Conservation (phyloP, 2,329 filamentous ascomycete species). For the Cordyceps militaris region DNA sequence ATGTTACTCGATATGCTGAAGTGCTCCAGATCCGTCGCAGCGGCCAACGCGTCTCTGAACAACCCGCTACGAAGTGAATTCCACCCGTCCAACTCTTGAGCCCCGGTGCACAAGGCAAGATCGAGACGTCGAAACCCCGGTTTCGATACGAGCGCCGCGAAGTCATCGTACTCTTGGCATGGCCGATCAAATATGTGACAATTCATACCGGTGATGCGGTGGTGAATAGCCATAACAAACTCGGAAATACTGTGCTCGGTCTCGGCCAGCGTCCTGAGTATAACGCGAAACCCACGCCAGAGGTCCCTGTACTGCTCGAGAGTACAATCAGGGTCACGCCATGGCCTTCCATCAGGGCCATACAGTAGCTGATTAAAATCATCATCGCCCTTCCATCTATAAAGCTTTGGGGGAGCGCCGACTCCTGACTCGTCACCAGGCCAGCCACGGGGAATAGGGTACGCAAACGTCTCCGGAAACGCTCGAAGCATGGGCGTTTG, state of each 20-base stretch:
- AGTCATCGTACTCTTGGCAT: slow-evolving; percentile 20
- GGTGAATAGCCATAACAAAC: slow-evolving; percentile 26
- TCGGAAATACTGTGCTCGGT: slow-evolving; percentile 25
- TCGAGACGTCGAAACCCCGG: slow-evolving; percentile 24
- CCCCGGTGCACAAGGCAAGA: slow-evolving; percentile 19
- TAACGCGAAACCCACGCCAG: slow-evolving; percentile 27
- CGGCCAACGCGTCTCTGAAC: slow-evolving; percentile 16
- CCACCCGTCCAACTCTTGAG: slow-evolving; percentile 10
- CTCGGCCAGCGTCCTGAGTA: slow-evolving; percentile 22
- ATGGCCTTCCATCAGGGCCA: too few relatives aligned
- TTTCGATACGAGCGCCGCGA: slow-evolving; percentile 16
- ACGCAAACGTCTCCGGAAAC: neutral
- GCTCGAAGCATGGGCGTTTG: neutral
- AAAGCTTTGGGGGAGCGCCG: neutral
- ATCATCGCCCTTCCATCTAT: neutral
- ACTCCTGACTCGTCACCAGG: neutral
- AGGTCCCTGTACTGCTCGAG: slow-evolving; percentile 16
- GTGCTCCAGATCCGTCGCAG: slow-evolving; percentile 16
- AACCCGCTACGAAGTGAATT: slow-evolving; percentile 7
- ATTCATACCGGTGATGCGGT: slow-evolving; percentile 25
- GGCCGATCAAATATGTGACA: slow-evolving; percentile 23
- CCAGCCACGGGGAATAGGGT: neutral
- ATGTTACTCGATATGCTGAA: slow-evolving; percentile 19
- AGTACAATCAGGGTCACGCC: slow-evolving; percentile 3
- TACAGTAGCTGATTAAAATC: too few relatives aligned